phyloP scores from a whole-genome alignment of 2,329 filamentous ascomycete genomes.

The Diaporthe aspalathi region DNA sequence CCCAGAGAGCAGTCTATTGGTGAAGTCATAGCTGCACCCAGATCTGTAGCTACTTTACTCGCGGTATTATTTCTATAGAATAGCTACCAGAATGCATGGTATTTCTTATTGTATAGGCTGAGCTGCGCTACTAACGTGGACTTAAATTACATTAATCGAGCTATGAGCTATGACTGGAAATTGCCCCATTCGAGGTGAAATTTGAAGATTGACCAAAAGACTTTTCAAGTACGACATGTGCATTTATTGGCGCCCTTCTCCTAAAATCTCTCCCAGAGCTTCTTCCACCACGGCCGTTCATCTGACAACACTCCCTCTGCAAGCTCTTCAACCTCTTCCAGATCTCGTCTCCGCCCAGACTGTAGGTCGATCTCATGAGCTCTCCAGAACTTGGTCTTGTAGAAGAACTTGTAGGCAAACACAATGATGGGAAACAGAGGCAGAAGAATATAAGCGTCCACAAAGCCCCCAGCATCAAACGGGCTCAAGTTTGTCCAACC shows the following conservation, averaged over 20 bases:
- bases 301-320: conserved; percentile 44
- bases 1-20: too few relatives aligned
- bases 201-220: not conserved
- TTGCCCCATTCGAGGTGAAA: fast-evolving
- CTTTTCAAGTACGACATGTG: not conserved
- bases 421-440: conserved; percentile 71
- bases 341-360: conserved; percentile 64
- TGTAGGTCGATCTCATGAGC: conserved; percentile 66
- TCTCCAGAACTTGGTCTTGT: conserved; percentile 63
- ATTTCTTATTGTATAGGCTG: too few relatives aligned
- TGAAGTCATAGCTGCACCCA: too few relatives aligned
- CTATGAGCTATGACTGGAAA: not conserved
- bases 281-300: conserved; percentile 56
- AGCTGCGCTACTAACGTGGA: not conserved
- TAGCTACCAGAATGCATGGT: too few relatives aligned
- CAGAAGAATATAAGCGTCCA: conserved; percentile 72
- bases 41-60: too few relatives aligned
- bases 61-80: too few relatives aligned
- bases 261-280: conserved; percentile 56
- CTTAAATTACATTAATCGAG: not conserved
- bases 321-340: conserved; percentile 59
- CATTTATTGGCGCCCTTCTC: not conserved
- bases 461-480: conserved; percentile 68
- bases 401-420: conserved; percentile 64
- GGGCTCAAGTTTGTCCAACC: conserved; percentile 71